Percentiles rank a stretch among this genome's conserved stretches.
phyloP scores from a whole-genome alignment of 2,329 filamentous ascomycete species.

The Westerdykella sp. region DNA sequence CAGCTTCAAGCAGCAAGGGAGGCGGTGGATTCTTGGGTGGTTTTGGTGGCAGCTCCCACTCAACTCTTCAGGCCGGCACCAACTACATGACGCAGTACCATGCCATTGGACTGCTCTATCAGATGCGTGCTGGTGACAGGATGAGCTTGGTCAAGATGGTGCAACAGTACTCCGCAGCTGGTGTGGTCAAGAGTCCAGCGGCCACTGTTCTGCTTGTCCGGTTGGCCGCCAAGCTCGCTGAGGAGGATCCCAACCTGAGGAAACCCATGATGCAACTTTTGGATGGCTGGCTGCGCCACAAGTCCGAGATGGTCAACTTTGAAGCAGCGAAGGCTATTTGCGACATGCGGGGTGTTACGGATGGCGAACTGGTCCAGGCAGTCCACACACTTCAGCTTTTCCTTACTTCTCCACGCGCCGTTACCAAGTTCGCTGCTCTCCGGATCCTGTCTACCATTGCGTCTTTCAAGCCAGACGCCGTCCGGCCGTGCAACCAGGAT shows the following conservation, averaged over 20 bases:
- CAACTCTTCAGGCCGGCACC: slow-evolving; percentile 64
- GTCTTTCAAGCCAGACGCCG: slow-evolving; percentile 88
- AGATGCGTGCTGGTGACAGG: slow-evolving; percentile 94
- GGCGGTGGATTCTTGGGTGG: slow-evolving; percentile 85
- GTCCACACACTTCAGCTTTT: slow-evolving; percentile 95
- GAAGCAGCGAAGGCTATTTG: slow-evolving; percentile 98
- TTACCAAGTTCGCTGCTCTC: slow-evolving; percentile 96
- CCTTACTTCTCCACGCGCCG: slow-evolving; percentile 87
- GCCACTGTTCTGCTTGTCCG: slow-evolving; percentile 89
- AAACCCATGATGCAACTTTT: slow-evolving; percentile 97
- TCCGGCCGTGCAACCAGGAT: slow-evolving; percentile 91
- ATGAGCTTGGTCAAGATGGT: slow-evolving; percentile 99
- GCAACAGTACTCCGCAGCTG: slow-evolving; percentile 91
- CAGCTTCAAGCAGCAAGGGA: slow-evolving; percentile 82
- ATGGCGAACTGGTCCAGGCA: slow-evolving; percentile 83
- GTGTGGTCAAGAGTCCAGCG: slow-evolving; percentile 90
- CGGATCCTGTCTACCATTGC: slow-evolving; percentile 95
- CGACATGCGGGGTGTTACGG: slow-evolving; percentile 86
- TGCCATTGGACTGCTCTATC: slow-evolving; percentile 92
- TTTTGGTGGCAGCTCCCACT: slow-evolving; percentile 72
- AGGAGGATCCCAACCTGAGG: slow-evolving; percentile 81
- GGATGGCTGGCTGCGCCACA: slow-evolving; percentile 93
- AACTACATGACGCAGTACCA: slow-evolving; percentile 99
- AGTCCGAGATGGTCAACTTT: slow-evolving; percentile 91
- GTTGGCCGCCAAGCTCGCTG: slow-evolving; percentile 85